Percentiles rank a stretch among this genome's conserved stretches.
These are phyloP conservation scores for Dalbergia cultrata DNA, from an alignment of 306 rosid species.

Conservation along the genomic window DNA sequence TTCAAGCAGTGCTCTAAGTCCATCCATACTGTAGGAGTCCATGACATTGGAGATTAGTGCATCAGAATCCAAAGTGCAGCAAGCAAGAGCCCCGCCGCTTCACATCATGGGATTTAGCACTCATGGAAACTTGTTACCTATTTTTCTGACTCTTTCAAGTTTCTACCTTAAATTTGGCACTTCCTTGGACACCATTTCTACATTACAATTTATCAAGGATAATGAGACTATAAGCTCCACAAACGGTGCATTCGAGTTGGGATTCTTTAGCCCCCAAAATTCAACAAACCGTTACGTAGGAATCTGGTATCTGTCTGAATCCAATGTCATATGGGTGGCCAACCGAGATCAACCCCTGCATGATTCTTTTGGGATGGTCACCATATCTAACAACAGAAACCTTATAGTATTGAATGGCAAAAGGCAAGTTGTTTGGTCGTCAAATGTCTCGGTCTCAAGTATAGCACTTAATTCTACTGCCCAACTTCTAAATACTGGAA, in stretches of 20 bases:
- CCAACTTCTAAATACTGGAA: slow-evolving; percentile 46
- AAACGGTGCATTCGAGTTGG: slow-evolving; percentile 35
- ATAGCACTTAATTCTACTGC: slow-evolving; percentile 19
- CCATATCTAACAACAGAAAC: slow-evolving; percentile 33
- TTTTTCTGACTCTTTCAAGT: background rate
- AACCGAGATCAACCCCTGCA: slow-evolving; percentile 47
- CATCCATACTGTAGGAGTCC: background rate
- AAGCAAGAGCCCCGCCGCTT: background rate
- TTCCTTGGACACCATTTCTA: background rate
- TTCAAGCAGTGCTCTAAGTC: background rate
- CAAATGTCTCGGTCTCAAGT: slow-evolving; percentile 45
- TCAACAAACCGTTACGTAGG: slow-evolving; percentile 48
- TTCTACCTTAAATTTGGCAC: background rate
- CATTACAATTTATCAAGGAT: background rate
- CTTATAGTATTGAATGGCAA: slow-evolving; percentile 42
- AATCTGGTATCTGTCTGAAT: slow-evolving; percentile 46
- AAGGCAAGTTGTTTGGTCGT: slow-evolving; percentile 47
- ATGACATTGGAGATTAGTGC: background rate
- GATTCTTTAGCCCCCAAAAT: slow-evolving; percentile 57
- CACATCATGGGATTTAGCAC: background rate
- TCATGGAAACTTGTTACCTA: background rate
- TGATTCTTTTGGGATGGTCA: slow-evolving; percentile 43
- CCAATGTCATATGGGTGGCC: slow-evolving; percentile 54
- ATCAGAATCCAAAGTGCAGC: background rate
- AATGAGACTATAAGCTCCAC: slow-evolving; percentile 32